A percentile compares a stretch with the other conserved stretches of the same genome.
These are phyloP conservation scores for Phytophthora ohioensis DNA, from an alignment of 352 stramenopile genomes.

Conservation along the genomic window DNA sequence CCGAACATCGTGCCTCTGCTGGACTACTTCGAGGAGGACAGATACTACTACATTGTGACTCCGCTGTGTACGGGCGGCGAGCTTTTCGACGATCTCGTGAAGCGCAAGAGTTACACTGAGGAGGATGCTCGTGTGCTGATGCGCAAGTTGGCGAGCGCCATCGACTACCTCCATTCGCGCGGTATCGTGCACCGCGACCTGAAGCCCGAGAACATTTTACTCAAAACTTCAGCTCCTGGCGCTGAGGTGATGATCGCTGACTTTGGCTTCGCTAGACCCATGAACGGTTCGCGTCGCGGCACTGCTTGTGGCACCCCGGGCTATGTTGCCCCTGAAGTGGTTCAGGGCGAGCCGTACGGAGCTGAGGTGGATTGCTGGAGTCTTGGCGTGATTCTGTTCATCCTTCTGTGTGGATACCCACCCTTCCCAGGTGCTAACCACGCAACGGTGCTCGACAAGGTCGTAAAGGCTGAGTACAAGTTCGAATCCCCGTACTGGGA, in stretches of 20 bases:
- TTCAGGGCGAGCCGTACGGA: conserved; percentile 89
- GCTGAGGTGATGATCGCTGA: conserved; percentile 89
- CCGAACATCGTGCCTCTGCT: conserved; percentile 78
- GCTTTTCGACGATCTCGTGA: conserved; percentile 96
- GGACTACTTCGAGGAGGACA: conserved; percentile 78
- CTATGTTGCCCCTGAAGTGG: conserved; percentile 96
- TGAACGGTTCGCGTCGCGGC: conserved; percentile 59
- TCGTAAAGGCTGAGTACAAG: conserved; percentile 89
- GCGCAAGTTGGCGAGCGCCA: conserved; percentile 89
- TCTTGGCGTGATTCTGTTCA: conserved; percentile 95
- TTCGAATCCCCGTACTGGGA: conserved; percentile 95
- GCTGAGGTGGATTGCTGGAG: conserved; percentile 94
- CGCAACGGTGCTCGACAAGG: conserved; percentile 74
- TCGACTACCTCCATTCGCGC: conserved; percentile 93
- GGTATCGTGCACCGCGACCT: conserved; percentile 94
- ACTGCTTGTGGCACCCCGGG: conserved; percentile 87
- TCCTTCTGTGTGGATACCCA: conserved; percentile 94
- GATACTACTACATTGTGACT: conserved; percentile 87
- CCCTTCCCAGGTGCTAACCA: conserved; percentile 84
- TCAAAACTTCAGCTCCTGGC: conserved; percentile 78
- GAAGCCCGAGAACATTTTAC: conserved; percentile 92
- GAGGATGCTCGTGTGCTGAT: conserved; percentile 94
- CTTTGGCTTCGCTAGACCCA: conserved; percentile 88
- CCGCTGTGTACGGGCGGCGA: conserved; percentile 89
- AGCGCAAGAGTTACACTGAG: conserved; percentile 96